phyloP scores from a whole-genome alignment of 495 filamentous ascomycete genomes.

The Lasiosphaeria miniovina region DNA sequence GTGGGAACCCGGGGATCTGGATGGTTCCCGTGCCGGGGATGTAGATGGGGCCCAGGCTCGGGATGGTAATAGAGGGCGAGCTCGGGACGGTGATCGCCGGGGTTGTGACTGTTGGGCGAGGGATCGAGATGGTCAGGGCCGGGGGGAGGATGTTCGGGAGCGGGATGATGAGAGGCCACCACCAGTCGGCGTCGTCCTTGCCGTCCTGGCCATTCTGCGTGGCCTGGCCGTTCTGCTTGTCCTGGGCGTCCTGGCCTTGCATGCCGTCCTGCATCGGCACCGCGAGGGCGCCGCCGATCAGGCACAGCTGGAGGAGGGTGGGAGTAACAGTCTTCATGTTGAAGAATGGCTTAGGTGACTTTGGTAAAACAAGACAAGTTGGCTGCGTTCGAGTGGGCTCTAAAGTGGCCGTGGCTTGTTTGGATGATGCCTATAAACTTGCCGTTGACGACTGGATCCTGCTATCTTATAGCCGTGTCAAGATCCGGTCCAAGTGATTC shows the following conservation, averaged over 20 bases:
- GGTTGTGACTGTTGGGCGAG: too few species aligned
- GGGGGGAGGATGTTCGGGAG: too few species aligned
- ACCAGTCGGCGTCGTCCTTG: too few species aligned
- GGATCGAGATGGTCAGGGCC: too few species aligned
- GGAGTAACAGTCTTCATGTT: conserved; percentile 20
- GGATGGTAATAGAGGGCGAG: too few species aligned
- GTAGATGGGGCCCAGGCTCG: too few species aligned
- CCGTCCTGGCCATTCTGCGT: conserved; percentile 3
- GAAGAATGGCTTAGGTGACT: neutral
- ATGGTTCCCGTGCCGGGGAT: too few species aligned
- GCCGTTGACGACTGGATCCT: neutral
- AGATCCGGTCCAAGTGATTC: neutral
- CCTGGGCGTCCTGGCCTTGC: neutral
- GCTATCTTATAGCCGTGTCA: neutral
- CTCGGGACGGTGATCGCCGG: too few species aligned
- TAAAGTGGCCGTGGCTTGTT: neutral
- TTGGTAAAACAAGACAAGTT: too few species aligned
- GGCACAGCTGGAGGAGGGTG: conserved; percentile 13
- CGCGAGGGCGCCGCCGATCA: conserved; percentile 19
- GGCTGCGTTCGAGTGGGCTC: too few species aligned
- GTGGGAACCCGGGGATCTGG: too few species aligned
- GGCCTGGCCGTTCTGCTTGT: neutral
- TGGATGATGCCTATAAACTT: neutral
- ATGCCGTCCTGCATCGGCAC: neutral
- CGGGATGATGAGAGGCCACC: too few species aligned